phyloP scores from a whole-genome alignment of 805 yeast genomes.

The Yarrowia hollandica region DNA sequence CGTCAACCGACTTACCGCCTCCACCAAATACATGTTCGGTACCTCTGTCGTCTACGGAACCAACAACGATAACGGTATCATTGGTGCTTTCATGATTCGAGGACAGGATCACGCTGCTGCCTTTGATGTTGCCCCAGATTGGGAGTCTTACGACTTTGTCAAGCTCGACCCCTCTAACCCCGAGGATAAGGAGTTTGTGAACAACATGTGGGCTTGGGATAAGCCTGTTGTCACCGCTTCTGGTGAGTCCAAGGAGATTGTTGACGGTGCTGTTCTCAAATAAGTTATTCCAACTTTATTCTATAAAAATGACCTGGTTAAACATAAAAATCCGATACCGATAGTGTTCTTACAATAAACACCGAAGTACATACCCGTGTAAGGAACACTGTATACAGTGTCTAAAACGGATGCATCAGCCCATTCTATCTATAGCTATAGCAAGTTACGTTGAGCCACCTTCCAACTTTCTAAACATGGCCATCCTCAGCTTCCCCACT shows the following conservation, averaged over 20 bases:
- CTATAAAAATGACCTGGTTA: neutral
- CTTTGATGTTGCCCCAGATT: constrained; percentile 97
- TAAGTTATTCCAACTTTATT: constrained; percentile 43
- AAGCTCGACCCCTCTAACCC: constrained; percentile 77
- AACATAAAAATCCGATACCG: no score
- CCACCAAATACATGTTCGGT: constrained; percentile 94
- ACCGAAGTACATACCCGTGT: neutral
- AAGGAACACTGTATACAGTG: no score
- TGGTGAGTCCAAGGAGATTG: constrained; percentile 84
- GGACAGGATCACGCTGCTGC: constrained; percentile 92
- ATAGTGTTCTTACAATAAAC: neutral
- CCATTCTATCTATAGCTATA: neutral
- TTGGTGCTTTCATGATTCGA: constrained; percentile 92
- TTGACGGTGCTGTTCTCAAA: constrained; percentile 97
- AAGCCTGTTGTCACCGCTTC: constrained; percentile 64
- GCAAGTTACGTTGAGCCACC: no score
- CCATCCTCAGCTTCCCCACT: no score
- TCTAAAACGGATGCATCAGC: neutral
- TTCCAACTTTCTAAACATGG: no score
- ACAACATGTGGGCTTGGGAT: constrained; percentile 98
- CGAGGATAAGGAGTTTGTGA: constrained; percentile 75
- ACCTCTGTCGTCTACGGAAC: constrained; percentile 94
- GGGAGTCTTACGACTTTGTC: constrained; percentile 88
- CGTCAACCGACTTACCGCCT: constrained; percentile 90
- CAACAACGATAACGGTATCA: constrained; percentile 96